These are phyloP conservation scores for Leucogyrophana mollusca DNA, from an alignment of 768 basidiomycete genomes.

Conservation along the genomic window DNA sequence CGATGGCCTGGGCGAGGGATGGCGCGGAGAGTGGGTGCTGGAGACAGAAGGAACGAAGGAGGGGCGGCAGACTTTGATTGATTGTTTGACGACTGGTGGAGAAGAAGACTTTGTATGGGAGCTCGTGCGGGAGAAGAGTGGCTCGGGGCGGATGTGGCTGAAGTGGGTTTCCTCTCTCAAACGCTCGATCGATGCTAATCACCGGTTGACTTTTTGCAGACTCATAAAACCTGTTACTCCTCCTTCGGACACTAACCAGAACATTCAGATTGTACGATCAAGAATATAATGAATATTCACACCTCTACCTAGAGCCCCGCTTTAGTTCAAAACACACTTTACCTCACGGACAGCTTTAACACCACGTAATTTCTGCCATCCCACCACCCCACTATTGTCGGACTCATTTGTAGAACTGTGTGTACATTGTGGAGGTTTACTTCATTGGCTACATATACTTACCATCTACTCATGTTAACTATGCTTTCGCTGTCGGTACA, in stretches of 20 bases:
- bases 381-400: no score
- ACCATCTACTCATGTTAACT: conserved; percentile 2
- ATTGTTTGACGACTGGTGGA: conserved; percentile 42
- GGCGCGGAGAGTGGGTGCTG: conserved; percentile 79
- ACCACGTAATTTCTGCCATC: no score
- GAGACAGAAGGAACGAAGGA: conserved; percentile 76
- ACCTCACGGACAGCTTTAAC: not conserved
- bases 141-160: conserved; percentile 60
- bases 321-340: not conserved
- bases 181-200: not conserved
- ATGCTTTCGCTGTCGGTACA: conserved; percentile 2
- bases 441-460: no score
- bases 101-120: conserved; percentile 47
- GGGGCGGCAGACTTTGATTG: conserved; percentile 54
- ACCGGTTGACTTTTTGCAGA: conserved; percentile 10
- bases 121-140: conserved; percentile 61
- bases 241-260: conserved; percentile 18
- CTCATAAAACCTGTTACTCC: conserved; percentile 20
- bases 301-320: not conserved
- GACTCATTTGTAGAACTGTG: conserved; percentile 2
- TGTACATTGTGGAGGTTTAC: not conserved
- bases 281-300: not conserved
- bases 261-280: conserved; percentile 20
- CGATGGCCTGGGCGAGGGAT: conserved; percentile 57
- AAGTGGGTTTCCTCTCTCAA: conserved; percentile 38